phyloP scores from a whole-genome alignment of 192 early-diverging fungal species.

The Cladochytrium replicatum region DNA sequence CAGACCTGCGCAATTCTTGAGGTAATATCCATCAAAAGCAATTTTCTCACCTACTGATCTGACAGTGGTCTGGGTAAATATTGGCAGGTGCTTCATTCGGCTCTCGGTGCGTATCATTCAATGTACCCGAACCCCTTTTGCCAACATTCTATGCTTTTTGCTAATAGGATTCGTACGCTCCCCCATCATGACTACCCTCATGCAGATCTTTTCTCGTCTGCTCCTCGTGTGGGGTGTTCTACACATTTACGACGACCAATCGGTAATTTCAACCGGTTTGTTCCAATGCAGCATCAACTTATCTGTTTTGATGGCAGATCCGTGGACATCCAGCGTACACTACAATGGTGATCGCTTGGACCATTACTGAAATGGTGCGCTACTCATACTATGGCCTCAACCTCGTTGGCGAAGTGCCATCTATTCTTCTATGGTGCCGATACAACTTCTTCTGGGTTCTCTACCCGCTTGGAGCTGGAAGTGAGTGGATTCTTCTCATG shows the following conservation, averaged over 20 bases:
- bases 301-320: slow-evolving; percentile 27
- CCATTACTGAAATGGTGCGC: slow-evolving; percentile 80
- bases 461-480: slow-evolving; percentile 82
- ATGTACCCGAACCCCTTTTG: background rate
- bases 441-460: slow-evolving; percentile 93
- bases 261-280: slow-evolving; percentile 16
- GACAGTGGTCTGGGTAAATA: background rate
- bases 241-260: slow-evolving; percentile 55
- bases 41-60: slow-evolving; percentile 11
- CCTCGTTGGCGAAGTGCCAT: slow-evolving; percentile 50
- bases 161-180: slow-evolving; percentile 69
- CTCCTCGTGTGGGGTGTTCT: slow-evolving; percentile 75
- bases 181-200: slow-evolving; percentile 62
- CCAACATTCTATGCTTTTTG: slow-evolving; percentile 1
- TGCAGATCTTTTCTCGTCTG: slow-evolving; percentile 82
- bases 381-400: slow-evolving; percentile 83
- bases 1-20: slow-evolving; percentile 82
- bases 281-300: slow-evolving; percentile 1
- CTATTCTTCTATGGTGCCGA: slow-evolving; percentile 55
- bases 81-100: slow-evolving; percentile 28
- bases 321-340: slow-evolving; percentile 56
- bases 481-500: slow-evolving; percentile 65
- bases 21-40: slow-evolving; percentile 39
- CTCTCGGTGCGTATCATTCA: slow-evolving; percentile 13
- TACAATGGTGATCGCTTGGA: slow-evolving; percentile 85